Evolutionary conservation across 1,284 basidiomycete genomes (phyloP), one percentile per base, ranked within the genome.

Genomic region (Schizophyllum commune): DNA sequence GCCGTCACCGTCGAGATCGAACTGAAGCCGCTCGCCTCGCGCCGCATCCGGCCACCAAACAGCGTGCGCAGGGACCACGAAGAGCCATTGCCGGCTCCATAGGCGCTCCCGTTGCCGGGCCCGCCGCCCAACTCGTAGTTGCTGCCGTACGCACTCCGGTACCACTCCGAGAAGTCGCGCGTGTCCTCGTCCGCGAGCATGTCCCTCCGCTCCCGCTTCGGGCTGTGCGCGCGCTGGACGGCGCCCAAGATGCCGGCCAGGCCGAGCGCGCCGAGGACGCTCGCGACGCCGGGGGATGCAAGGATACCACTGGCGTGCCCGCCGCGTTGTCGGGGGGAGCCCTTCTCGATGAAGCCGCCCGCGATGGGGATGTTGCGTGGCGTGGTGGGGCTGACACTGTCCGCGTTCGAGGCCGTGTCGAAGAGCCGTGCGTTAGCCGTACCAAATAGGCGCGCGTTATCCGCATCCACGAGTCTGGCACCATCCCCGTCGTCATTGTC

Each of bases 111-210:
- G 27, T 27, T 27, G 27, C 27, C 27, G 27, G 27, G 27, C 5
- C 27, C 5, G 27, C 27, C 71, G 75, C 55, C 69, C 75, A 64
- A 72, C 74, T 2, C 27, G 5, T 27, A 27, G 27, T 27, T 27
- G 27, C 27, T 21, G 72, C 74, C 73, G 75, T 21, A 72, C 69
- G 8, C 59, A 56, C 11, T 47, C 13, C 39, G 39, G 39, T 47
- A 47, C 39, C 39, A 51, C 39, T 68, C 33, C 11, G 73, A 77
- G 61, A 86, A 83, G 20, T 82, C 79, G 13, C 78, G 75, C 1
- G 80, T 77, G 67, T 91, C 89, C 71, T 91, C 89, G 62, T 91
- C 88, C 1, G 83, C 88, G 39, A 91, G 79, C 83, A 91, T 91
- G 68, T 91, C 88, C 32, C 79, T 77, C 39, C 87, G 74, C 63